These are phyloP conservation scores for Styphnolobium japonicum DNA, from an alignment of 306 rosid species.

Conservation along the genomic window DNA sequence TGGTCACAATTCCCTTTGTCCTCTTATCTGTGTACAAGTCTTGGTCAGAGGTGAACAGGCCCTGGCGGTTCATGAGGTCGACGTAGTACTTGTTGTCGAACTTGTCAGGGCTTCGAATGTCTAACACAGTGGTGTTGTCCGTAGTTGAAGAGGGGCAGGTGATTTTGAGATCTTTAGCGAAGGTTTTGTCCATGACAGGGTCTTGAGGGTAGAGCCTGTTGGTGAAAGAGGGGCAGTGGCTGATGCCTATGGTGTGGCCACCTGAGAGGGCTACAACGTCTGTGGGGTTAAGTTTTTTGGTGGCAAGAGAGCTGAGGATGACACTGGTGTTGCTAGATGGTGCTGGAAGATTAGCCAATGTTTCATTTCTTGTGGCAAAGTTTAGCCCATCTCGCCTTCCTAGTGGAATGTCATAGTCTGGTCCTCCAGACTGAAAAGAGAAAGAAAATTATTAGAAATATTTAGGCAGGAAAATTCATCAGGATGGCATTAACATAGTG, in stretches of 20 bases:
- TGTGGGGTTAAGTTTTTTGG: conserved; percentile 50
- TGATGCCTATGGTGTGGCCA: conserved; percentile 67
- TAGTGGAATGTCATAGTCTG: conserved; percentile 51
- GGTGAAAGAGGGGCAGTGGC: conserved; percentile 52
- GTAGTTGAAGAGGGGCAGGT: conserved; percentile 16
- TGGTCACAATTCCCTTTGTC: conserved; percentile 47
- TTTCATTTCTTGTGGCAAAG: conserved; percentile 38
- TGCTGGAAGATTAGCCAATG: conserved; percentile 44
- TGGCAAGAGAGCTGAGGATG: conserved; percentile 37
- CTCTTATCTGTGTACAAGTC: conserved; percentile 47
- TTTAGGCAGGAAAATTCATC: no score
- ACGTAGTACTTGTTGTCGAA: conserved; percentile 75
- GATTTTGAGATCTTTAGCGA: conserved; percentile 42
- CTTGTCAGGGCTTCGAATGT: conserved; percentile 49
- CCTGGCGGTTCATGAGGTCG: conserved; percentile 64
- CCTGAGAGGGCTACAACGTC: conserved; percentile 70
- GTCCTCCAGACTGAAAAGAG: conserved; percentile 63
- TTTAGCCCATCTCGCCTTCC: conserved; percentile 59
- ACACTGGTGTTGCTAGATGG: conserved; percentile 37
- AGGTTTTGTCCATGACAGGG: conserved; percentile 52
- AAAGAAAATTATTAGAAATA: background rate
- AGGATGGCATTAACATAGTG: no score
- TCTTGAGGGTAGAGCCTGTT: conserved; percentile 65
- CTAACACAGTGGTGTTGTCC: conserved; percentile 37
- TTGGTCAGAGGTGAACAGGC: conserved; percentile 65